These are phyloP conservation scores for Crithidia acanthocephali DNA, from an alignment of 208 protist species.

Conservation along the genomic window DNA sequence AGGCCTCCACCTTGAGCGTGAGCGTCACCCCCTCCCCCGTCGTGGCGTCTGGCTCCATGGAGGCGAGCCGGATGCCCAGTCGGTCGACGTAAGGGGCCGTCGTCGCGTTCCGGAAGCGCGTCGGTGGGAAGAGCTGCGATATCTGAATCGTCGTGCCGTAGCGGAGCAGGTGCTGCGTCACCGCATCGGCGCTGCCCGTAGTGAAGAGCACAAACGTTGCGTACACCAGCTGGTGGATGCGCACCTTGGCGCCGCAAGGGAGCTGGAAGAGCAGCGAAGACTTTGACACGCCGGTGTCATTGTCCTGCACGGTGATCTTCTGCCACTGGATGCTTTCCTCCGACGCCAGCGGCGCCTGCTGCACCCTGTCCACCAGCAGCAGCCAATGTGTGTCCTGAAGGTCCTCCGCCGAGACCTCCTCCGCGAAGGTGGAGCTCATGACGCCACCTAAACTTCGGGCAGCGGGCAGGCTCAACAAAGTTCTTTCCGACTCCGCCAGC, in stretches of 20 bases:
- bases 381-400: not conserved
- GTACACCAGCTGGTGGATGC: slow-evolving; percentile 41
- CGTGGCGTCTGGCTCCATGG: slow-evolving; percentile 13
- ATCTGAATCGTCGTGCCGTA: not conserved
- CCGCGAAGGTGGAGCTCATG: too few relatives aligned
- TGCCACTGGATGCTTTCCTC: slow-evolving; percentile 13
- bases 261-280: slow-evolving; percentile 26
- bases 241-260: slow-evolving; percentile 19
- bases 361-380: not conserved
- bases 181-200: not conserved
- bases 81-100: not conserved
- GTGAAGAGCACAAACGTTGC: slow-evolving; percentile 32
- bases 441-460: too few relatives aligned
- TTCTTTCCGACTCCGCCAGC: too few relatives aligned
- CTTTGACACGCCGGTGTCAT: slow-evolving; percentile 13
- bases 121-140: not conserved
- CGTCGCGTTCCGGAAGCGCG: not conserved
- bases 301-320: slow-evolving; percentile 6
- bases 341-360: not conserved
- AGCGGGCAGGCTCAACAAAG: too few relatives aligned
- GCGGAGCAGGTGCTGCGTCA: slow-evolving; percentile 18
- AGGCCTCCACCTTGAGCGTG: slow-evolving; percentile 15
- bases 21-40: slow-evolving; percentile 13
- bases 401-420: not conserved
- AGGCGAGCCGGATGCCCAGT: not conserved